Conservation (phyloP, 2,329 filamentous ascomycete species). For the Curvularia sp. region DNA sequence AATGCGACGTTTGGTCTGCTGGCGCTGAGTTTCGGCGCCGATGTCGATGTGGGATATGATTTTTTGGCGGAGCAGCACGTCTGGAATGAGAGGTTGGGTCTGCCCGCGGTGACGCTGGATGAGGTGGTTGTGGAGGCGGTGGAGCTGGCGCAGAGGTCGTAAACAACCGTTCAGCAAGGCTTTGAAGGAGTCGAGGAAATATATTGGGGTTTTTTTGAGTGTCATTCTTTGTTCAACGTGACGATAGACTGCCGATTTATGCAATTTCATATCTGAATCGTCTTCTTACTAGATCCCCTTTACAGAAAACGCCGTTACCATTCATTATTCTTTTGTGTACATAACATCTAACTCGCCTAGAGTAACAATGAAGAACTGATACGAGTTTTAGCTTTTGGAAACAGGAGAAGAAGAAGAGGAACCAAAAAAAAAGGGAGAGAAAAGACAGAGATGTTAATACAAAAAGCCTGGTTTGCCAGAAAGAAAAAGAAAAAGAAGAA, state of each 20-base stretch:
- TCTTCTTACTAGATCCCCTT: no score
- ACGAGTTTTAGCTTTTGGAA: neutral
- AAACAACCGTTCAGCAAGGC: neutral
- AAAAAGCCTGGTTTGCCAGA: neutral
- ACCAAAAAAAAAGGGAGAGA: neutral
- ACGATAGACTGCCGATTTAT: neutral
- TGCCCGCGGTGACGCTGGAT: conserved; percentile 28
- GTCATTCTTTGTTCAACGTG: no score
- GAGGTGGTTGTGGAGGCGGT: conserved; percentile 24
- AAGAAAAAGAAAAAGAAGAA: no score
- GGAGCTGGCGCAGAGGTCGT: neutral
- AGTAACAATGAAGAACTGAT: no score
- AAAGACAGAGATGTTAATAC: no score
- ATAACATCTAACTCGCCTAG: no score
- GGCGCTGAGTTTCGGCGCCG: conserved; percentile 28
- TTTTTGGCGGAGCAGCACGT: conserved; percentile 33
- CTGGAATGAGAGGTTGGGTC: conserved; percentile 32
- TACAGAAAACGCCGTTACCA: no score
- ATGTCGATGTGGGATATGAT: conserved; percentile 34
- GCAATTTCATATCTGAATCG: no score
- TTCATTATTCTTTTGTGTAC: no score
- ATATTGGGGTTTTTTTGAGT: neutral
- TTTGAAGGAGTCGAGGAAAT: neutral
- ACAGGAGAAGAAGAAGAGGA: neutral
- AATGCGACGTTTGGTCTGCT: conserved; percentile 28